Conservation (phyloP, 2,329 filamentous ascomycete genomes). For the Ophiostoma triangulosporum region DNA sequence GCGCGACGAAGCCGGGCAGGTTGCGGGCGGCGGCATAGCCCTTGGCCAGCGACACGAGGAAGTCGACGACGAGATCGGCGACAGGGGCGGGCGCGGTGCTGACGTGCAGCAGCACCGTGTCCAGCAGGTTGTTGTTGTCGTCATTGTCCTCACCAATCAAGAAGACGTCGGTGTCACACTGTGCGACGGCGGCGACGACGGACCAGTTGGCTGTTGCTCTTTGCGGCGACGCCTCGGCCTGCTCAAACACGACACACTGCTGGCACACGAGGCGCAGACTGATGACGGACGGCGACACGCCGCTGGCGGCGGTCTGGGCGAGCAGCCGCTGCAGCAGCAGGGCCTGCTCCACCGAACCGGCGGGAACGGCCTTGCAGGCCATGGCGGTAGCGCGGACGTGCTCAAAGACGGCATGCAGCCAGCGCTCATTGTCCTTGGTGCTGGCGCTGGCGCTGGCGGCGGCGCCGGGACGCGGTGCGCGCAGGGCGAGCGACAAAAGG, state of each 20-base stretch:
- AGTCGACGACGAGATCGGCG: constrained; percentile 14
- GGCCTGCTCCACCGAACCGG: neutral
- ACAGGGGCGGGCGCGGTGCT: constrained; percentile 14
- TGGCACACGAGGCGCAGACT: constrained; percentile 30
- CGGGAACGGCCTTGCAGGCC: neutral
- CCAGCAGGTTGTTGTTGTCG: constrained; percentile 26
- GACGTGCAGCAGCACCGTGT: constrained; percentile 24
- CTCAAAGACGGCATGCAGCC: constrained; percentile 26
- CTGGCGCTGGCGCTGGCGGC: constrained; percentile 22
- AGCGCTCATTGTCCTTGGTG: constrained; percentile 23
- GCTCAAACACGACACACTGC: neutral
- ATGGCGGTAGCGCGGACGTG: constrained; percentile 19
- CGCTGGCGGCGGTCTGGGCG: constrained; percentile 20
- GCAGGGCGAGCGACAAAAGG: constrained; percentile 30
- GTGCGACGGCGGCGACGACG: constrained; percentile 27
- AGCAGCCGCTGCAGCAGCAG: constrained; percentile 20
- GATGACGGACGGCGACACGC: constrained; percentile 23
- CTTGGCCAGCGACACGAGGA: constrained; percentile 29
- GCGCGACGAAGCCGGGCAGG: constrained; percentile 30
- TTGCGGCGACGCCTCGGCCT: neutral
- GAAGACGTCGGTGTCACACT: constrained; percentile 35
- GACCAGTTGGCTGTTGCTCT: constrained; percentile 27
- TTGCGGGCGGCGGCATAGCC: constrained; percentile 32
- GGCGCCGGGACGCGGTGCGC: constrained; percentile 18
- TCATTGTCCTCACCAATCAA: constrained; percentile 25